These are phyloP conservation scores for Hypsizygus ulmarius DNA, from an alignment of 1,284 basidiomycete species.

Conservation along the genomic window DNA sequence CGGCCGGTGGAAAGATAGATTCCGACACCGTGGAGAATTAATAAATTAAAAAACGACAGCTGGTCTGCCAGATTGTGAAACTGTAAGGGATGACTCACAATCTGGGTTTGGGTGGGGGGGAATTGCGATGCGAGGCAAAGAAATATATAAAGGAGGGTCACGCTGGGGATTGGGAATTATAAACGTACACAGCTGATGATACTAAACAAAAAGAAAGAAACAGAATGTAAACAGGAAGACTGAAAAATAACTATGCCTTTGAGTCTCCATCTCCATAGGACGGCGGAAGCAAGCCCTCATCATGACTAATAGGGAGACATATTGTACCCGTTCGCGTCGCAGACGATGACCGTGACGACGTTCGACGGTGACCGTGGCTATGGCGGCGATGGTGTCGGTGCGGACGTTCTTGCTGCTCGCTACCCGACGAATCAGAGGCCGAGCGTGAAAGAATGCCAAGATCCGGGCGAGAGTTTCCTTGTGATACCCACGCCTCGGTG, in stretches of 20 bases:
- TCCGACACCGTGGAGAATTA: background rate
- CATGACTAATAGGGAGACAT: conserved; percentile 40
- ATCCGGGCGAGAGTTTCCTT: conserved; percentile 12
- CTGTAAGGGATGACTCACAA: conserved; percentile 2
- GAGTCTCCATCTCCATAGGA: conserved; percentile 20
- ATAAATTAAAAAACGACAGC: background rate
- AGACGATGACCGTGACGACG: conserved; percentile 29
- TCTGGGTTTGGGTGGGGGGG: no score
- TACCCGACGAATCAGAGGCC: conserved; percentile 16
- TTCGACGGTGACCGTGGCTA: conserved; percentile 25
- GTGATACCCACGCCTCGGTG: conserved; percentile 62
- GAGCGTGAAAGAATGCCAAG: conserved; percentile 13
- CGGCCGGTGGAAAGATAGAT: conserved; percentile 1
- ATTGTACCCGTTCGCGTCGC: conserved; percentile 39
- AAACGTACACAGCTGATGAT: conserved; percentile 4
- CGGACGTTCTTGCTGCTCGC: conserved; percentile 18
- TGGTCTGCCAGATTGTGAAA: conserved; percentile 5
- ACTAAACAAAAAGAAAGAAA: background rate
- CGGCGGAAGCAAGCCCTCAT: conserved; percentile 41
- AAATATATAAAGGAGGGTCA: conserved; percentile 1
- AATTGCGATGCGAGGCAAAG: background rate
- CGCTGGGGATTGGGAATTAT: background rate
- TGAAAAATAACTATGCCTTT: conserved; percentile 12
- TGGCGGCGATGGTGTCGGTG: conserved; percentile 30
- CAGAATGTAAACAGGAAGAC: background rate